Base-by-base conservation (phyloP, 2,329 filamentous ascomycete species). In the Colletotrichum phormii region DNA sequence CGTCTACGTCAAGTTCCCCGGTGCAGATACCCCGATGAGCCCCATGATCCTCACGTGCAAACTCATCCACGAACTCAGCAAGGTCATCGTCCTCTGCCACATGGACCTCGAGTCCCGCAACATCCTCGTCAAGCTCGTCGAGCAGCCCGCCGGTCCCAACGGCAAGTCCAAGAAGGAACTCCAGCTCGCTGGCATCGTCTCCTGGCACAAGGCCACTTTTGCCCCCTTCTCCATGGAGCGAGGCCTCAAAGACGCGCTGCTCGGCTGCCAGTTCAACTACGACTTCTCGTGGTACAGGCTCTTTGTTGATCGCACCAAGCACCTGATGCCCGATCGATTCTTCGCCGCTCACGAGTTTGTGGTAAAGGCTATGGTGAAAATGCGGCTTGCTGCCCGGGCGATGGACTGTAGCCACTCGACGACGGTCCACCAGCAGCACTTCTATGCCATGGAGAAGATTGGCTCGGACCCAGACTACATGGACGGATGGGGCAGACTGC, bases 91-190 rank as follows among this genome's bases (percentile, higher is more conserved):
- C 26, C 24, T 67, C 37, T 67, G 64, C 29, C 64, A 67, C 55
- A 60, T 53, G 64, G 64, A 67, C 22, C 54, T 67, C 13, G 64
- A 67, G 55, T 37, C 55, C 4, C 64, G 64, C 55, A 60, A 67
- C 42, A 59, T 67, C 29, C 55, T 67, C 55, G 42, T 67, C 55
- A 53, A 59, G 31, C 54, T 22, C 26, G 54, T 67, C n/a, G 53
- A 57, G 13, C 26, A 29, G 13, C 35, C 54, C 42, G 5, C 15
- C 18, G 9, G 22, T 9, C 12, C 5, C 9, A 2, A 54, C 2
- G 24, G 37, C 24, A 42, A 54, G 6, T 11, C 26, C 5, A 33
- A n/a, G 26, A 59, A 33, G n/a, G 64, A 67, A 29, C 57, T 59
- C 26, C n/a, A 49, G 37, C 55, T 67, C 15, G 22, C 22, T 2